These are phyloP conservation scores for Coemansia sp. DNA, from an alignment of 192 early-diverging fungal genomes.

Conservation along the genomic window DNA sequence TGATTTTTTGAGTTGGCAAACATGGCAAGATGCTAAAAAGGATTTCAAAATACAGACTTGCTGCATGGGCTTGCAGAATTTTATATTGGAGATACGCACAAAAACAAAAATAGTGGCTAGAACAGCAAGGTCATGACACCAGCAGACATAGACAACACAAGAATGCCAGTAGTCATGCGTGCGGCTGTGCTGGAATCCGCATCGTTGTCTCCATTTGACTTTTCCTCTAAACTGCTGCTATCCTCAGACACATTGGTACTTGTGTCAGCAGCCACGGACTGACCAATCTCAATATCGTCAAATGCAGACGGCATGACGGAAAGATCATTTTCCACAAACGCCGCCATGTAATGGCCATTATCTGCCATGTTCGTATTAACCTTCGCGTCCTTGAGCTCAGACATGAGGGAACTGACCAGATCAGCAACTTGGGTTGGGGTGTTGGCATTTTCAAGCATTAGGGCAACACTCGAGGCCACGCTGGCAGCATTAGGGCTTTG, in stretches of 20 bases:
- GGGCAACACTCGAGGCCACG: background rate
- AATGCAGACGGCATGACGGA: background rate
- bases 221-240: too few relatives aligned
- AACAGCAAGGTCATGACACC: background rate
- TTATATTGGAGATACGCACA: too few relatives aligned
- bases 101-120: background rate
- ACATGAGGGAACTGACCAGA: background rate
- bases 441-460: background rate
- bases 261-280: background rate
- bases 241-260: too few relatives aligned
- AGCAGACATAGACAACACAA: background rate
- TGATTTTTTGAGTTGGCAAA: too few relatives aligned
- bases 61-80: too few relatives aligned
- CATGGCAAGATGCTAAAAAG: too few relatives aligned
- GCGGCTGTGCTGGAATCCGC: too few relatives aligned
- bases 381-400: background rate
- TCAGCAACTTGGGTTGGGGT: background rate
- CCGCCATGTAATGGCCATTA: background rate
- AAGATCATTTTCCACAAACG: constrained; percentile 1
- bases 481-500: background rate
- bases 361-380: constrained; percentile 8
- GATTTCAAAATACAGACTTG: too few relatives aligned
- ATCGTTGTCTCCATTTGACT: too few relatives aligned
- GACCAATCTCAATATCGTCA: background rate
- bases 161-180: background rate